These are phyloP conservation scores for Vanrija humicola DNA, from an alignment of 1,284 basidiomycete genomes.

Conservation along the genomic window DNA sequence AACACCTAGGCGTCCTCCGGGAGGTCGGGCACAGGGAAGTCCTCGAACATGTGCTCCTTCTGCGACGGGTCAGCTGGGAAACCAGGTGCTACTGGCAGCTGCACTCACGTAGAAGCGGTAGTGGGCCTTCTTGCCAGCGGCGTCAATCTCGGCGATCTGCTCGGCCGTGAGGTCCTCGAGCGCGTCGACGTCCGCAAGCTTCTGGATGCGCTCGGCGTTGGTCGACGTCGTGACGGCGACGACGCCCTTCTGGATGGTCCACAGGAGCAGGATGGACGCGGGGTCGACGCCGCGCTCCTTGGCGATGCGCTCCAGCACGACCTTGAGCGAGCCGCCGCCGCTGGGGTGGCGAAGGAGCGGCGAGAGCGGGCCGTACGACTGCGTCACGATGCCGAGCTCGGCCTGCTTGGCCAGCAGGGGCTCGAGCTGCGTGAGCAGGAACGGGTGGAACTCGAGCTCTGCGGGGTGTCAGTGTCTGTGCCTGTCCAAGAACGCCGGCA, in stretches of 20 bases:
- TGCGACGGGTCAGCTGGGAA: too few relatives aligned
- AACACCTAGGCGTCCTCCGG: slow-evolving; percentile 20
- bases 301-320: slow-evolving; percentile 54
- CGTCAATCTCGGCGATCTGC: slow-evolving; percentile 63
- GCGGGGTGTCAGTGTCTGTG: too few relatives aligned
- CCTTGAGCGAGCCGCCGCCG: slow-evolving; percentile 56
- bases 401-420: slow-evolving; percentile 58
- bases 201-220: slow-evolving; percentile 61
- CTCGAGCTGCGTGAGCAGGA: slow-evolving; percentile 60
- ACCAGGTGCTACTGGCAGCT: too few relatives aligned
- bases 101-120: slow-evolving; percentile 46
- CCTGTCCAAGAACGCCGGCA: too few relatives aligned
- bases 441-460: slow-evolving; percentile 71
- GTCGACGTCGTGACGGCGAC: slow-evolving; percentile 64
- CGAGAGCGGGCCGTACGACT: slow-evolving; percentile 58
- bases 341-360: slow-evolving; percentile 58
- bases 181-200: slow-evolving; percentile 57
- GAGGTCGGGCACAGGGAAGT: slow-evolving; percentile 41
- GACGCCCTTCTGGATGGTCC: slow-evolving; percentile 59
- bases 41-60: slow-evolving; percentile 39
- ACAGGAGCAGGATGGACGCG: slow-evolving; percentile 60
- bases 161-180: slow-evolving; percentile 60
- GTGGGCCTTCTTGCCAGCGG: slow-evolving; percentile 59
- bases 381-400: slow-evolving; percentile 60
- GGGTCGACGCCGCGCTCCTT: slow-evolving; percentile 49